Evolutionary conservation across 2,329 filamentous ascomycete genomes (phyloP), one percentile per base, ranked within the genome.

Genomic region (Colletotrichum liriopes): DNA sequence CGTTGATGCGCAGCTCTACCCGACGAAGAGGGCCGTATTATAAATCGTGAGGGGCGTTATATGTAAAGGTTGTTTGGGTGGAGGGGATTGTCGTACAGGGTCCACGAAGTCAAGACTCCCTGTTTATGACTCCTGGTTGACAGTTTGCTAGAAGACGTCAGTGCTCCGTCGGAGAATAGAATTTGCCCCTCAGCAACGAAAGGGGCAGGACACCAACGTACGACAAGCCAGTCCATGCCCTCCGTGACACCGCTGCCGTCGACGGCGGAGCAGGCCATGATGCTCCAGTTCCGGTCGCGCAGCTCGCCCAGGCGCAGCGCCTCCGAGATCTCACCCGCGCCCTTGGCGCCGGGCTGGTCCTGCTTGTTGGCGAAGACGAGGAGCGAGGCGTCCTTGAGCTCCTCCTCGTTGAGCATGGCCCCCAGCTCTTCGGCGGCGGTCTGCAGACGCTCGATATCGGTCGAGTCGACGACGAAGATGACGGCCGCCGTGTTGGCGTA

Each of bases 301-400:
- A 99, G 86, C 83, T 98, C 95, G 65, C 94, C 95, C 76, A 99
- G 84, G 78, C 93, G 93, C 82, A 99, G 84, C 60, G 95, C 96
- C 84, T 98, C 96, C 67, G 94, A 97, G 75, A 99, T 99, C 82
- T 98, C 96, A 23, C 95, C 96, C 1, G 96, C 96, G 2, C 96
- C 96, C 85, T 98, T 97, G 60, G 96, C 96, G 23, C 96, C 96
- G 2, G 96, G 96, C 83, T 98, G 95, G 84, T 99, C 96, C 83
- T 99, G 96, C 86, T 99, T 99, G 86, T 99, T 99, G 79, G 96
- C 96, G 83, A 98, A 99, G 14, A 99, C 96, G 66, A 99, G 86
- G 66, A 99, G 86, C 29, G 95, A 92, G 16, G 96, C 96, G 79
- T 98, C 96, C 80, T 94, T 93, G 67, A 99, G 89, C 84, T 99